Conservation (phyloP, 2,329 filamentous ascomycete species). For the Raffaelea deltoideospora region DNA sequence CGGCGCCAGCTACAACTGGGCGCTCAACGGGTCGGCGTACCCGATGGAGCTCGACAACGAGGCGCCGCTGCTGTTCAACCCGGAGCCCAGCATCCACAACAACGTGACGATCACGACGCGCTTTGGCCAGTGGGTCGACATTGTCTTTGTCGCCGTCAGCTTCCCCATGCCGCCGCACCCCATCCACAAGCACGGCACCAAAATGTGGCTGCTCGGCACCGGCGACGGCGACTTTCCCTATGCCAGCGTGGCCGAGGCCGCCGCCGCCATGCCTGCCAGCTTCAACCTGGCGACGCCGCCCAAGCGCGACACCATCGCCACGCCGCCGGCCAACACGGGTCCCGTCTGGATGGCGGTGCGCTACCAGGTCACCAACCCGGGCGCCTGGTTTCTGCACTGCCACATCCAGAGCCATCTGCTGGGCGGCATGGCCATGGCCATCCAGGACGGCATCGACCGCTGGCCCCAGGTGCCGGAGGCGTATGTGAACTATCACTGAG, state of each 20-base stretch:
- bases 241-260: constrained; percentile 36
- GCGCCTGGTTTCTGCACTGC: constrained; percentile 39
- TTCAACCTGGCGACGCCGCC: constrained; percentile 45
- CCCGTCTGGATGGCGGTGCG: constrained; percentile 33
- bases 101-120: constrained; percentile 33
- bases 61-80: constrained; percentile 30
- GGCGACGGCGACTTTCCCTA: constrained; percentile 36
- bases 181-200: constrained; percentile 50
- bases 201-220: constrained; percentile 39
- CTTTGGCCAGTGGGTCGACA: constrained; percentile 37
- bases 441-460: constrained; percentile 30
- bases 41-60: constrained; percentile 19
- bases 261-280: constrained; percentile 24
- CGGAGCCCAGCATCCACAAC: constrained; percentile 16
- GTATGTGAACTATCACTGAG: constrained; percentile 14
- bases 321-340: constrained; percentile 15
- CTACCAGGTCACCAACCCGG: constrained; percentile 36
- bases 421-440: constrained; percentile 39
- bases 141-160: constrained; percentile 30
- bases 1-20: constrained; percentile 35
- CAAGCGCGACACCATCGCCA: constrained; percentile 32
- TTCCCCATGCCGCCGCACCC: constrained; percentile 39
- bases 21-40: constrained; percentile 30
- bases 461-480: constrained; percentile 25
- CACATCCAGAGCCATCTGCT: constrained; percentile 37